Evolutionary conservation across 139 green algal genomes (phyloP).

Genomic region (Bryopsis sp.): DNA sequence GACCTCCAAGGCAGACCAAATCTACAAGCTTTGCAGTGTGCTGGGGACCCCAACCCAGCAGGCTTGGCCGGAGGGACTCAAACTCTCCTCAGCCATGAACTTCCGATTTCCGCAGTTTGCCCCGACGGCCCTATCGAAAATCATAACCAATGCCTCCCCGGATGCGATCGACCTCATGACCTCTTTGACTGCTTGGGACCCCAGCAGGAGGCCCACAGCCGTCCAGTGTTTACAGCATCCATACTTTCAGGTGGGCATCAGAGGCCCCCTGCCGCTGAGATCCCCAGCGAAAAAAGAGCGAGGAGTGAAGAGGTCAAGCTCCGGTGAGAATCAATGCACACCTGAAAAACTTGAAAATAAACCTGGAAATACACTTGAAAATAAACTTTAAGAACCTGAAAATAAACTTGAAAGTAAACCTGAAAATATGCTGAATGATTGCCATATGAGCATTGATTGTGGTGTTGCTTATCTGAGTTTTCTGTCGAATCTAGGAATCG

Average conservation of each 20-base stretch:
- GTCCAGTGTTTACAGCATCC: constrained; percentile 74
- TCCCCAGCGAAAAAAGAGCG: background rate
- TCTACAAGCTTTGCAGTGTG: constrained; percentile 87
- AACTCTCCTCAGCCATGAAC: constrained; percentile 72
- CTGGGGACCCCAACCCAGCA: constrained; percentile 73
- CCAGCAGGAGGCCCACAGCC: constrained; percentile 67
- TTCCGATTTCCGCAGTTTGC: constrained; percentile 63
- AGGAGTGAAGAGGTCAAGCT: background rate
- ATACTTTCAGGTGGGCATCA: constrained; percentile 57
- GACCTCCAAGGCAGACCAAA: constrained; percentile 75
- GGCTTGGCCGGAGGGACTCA: constrained; percentile 78
- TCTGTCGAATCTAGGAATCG: too few relatives aligned
- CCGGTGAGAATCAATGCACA: too few relatives aligned
- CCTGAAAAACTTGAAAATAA: too few relatives aligned
- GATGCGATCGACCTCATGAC: constrained; percentile 86
- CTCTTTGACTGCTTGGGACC: constrained; percentile 71
- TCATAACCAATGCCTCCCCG: constrained; percentile 64
- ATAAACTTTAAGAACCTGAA: too few relatives aligned
- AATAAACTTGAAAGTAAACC: too few relatives aligned
- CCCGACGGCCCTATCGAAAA: constrained; percentile 45
- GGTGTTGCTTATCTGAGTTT: too few relatives aligned
- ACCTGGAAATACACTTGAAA: too few relatives aligned
- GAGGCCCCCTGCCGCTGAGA: background rate
- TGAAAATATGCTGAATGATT: too few relatives aligned
- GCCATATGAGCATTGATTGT: too few relatives aligned